phyloP scores from a whole-genome alignment of 2,329 filamentous ascomycete genomes.

The Cladosporium cucumerinum region DNA sequence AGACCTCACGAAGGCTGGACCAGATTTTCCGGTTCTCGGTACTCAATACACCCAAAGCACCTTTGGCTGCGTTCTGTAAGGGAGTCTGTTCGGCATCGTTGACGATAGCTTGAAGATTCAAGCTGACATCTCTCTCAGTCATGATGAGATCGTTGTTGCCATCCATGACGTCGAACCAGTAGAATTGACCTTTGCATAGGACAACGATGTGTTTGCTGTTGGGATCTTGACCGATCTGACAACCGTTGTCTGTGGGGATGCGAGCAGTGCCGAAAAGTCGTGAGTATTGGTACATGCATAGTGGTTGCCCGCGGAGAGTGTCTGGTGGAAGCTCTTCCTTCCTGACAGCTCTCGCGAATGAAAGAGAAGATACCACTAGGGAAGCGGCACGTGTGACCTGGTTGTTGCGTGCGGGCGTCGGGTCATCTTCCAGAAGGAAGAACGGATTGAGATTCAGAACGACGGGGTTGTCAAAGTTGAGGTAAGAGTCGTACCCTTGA shows the following conservation, averaged over 20 bases:
- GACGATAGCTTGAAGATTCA: slow-evolving; percentile 88
- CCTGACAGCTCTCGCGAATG: slow-evolving; percentile 88
- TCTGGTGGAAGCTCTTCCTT: slow-evolving; percentile 92
- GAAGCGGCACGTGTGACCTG: slow-evolving; percentile 94
- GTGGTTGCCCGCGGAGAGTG: slow-evolving; percentile 73
- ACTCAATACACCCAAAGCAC: slow-evolving; percentile 85
- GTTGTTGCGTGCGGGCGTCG: slow-evolving; percentile 91
- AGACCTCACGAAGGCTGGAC: slow-evolving; percentile 83
- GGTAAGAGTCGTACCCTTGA: slow-evolving; percentile 94
- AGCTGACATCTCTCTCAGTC: slow-evolving; percentile 87
- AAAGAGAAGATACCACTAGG: slow-evolving; percentile 80
- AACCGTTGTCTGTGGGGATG: slow-evolving; percentile 90
- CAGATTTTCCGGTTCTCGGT: slow-evolving; percentile 96
- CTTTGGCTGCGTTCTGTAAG: slow-evolving; percentile 92
- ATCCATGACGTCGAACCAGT: slow-evolving; percentile 98
- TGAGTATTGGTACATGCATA: slow-evolving; percentile 99
- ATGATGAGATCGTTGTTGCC: slow-evolving; percentile 94
- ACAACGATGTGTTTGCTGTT: slow-evolving; percentile 92
- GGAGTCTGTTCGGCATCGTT: slow-evolving; percentile 86
- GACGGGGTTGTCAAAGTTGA: slow-evolving; percentile 96
- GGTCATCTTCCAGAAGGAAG: slow-evolving; percentile 95
- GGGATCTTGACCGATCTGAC: slow-evolving; percentile 91
- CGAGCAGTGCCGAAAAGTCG: slow-evolving; percentile 91
- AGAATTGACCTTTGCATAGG: slow-evolving; percentile 91
- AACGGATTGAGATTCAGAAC: slow-evolving; percentile 97